These are phyloP conservation scores for Erigeron philadelphicus DNA, from an alignment of 140 eudicot species.

Conservation along the genomic window DNA sequence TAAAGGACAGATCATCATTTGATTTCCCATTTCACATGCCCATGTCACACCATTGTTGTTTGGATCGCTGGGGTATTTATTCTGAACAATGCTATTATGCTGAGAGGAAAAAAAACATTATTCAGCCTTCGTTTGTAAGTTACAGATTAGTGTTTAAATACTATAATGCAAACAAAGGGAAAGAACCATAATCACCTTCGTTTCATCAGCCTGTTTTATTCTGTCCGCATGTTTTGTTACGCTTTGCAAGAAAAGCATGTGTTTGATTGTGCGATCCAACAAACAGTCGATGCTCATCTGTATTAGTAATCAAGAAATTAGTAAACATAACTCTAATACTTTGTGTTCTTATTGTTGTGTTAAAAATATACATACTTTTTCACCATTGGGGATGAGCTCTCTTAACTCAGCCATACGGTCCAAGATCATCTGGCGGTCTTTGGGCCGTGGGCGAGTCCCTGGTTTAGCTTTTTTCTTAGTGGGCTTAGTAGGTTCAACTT, in stretches of 20 bases:
- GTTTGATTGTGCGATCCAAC: conserved; percentile 80
- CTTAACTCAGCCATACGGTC: conserved; percentile 81
- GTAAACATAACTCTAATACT: neutral
- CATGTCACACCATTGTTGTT: conserved; percentile 63
- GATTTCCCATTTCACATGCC: conserved; percentile 79
- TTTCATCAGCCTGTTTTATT: conserved; percentile 45
- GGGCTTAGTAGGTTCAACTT: conserved; percentile 39
- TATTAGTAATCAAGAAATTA: conserved; percentile 17
- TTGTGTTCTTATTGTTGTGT: neutral
- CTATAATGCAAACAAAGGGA: neutral
- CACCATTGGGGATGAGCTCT: conserved; percentile 78
- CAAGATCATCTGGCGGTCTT: conserved; percentile 78
- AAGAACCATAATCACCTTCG: conserved; percentile 48
- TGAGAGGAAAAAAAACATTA: neutral
- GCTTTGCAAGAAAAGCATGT: conserved; percentile 72
- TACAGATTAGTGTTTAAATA: neutral
- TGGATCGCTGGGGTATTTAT: conserved; percentile 34
- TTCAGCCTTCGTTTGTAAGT: no score
- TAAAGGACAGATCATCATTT: conserved; percentile 66
- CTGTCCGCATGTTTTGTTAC: conserved; percentile 58
- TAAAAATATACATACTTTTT: conserved; percentile 45
- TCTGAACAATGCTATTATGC: conserved; percentile 30
- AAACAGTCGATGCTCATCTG: conserved; percentile 94
- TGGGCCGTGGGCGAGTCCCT: conserved; percentile 84
- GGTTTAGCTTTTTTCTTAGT: conserved; percentile 74